phyloP scores from a whole-genome alignment of 2,329 filamentous ascomycete genomes.

The Penicillium fuscoglaucum region DNA sequence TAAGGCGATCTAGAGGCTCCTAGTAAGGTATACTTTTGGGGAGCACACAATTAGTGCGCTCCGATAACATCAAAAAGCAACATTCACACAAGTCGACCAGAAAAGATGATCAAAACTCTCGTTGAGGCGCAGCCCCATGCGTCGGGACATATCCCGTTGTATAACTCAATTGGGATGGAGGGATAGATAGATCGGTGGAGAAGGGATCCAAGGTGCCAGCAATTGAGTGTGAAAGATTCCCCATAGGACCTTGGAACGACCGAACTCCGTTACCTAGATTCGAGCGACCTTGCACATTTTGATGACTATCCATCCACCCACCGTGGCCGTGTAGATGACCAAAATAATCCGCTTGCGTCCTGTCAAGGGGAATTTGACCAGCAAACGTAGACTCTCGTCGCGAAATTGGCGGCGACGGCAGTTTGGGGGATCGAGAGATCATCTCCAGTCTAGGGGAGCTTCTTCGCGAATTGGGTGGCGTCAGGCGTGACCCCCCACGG shows the following conservation, averaged over 20 bases:
- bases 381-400: constrained; percentile 40
- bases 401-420: constrained; percentile 40
- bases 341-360: constrained; percentile 34
- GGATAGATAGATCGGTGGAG: constrained; percentile 29
- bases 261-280: constrained; percentile 24
- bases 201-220: constrained; percentile 34
- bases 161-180: constrained; percentile 35
- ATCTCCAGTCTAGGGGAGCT: constrained; percentile 41
- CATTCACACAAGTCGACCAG: background rate
- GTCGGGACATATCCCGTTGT: constrained; percentile 28
- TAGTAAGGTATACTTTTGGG: constrained; percentile 9
- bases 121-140: constrained; percentile 30
- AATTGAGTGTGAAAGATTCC: constrained; percentile 28
- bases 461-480: constrained; percentile 43
- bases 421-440: constrained; percentile 35
- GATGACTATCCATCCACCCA: constrained; percentile 33
- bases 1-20: background rate
- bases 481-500: constrained; percentile 44
- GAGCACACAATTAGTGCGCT: background rate
- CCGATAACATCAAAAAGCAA: background rate
- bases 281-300: constrained; percentile 26
- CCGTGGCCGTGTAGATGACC: constrained; percentile 28
- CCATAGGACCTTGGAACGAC: constrained; percentile 26
- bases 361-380: constrained; percentile 27
- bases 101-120: constrained; percentile 27